Evolutionary conservation across 371 early-diverging fungal genomes (phyloP).

Genomic region (Lichtheimia hyalospora): DNA sequence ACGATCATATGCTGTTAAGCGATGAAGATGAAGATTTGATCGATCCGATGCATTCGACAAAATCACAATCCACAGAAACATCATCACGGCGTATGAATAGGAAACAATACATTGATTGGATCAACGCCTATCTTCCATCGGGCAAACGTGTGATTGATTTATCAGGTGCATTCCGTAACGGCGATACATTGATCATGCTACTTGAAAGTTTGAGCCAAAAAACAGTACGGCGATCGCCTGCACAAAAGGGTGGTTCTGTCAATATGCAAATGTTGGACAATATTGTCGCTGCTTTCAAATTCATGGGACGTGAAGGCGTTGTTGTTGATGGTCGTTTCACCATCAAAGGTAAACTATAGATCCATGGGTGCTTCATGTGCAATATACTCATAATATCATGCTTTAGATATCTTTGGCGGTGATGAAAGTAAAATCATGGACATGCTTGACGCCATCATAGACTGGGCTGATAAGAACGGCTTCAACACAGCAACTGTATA

Average conservation of each 20-base stretch:
- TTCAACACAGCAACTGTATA: not conserved
- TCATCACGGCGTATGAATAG: constrained; percentile 30
- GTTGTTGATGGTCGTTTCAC: constrained; percentile 51
- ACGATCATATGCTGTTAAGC: constrained; percentile 9
- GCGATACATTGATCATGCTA: constrained; percentile 52
- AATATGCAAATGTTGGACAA: constrained; percentile 52
- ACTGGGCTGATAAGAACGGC: constrained; percentile 18
- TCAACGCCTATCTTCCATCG: constrained; percentile 46
- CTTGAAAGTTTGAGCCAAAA: constrained; percentile 55
- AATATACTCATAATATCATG: not conserved
- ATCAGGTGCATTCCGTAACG: constrained; percentile 48
- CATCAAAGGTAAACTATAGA: constrained; percentile 36
- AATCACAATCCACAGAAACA: not conserved
- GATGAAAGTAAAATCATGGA: constrained; percentile 56
- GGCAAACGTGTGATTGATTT: constrained; percentile 45
- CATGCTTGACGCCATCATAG: constrained; percentile 41
- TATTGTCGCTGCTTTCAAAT: constrained; percentile 57
- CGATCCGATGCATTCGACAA: constrained; percentile 16
- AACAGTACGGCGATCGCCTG: constrained; percentile 32
- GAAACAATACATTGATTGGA: constrained; percentile 58
- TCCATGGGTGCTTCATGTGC: not conserved
- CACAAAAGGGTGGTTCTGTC: constrained; percentile 27
- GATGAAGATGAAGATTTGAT: constrained; percentile 29
- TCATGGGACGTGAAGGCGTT: constrained; percentile 57
- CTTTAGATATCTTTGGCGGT: constrained; percentile 53